These are phyloP conservation scores for Cladosporium sp. DNA, from an alignment of 2,329 filamentous ascomycete genomes.

Conservation along the genomic window DNA sequence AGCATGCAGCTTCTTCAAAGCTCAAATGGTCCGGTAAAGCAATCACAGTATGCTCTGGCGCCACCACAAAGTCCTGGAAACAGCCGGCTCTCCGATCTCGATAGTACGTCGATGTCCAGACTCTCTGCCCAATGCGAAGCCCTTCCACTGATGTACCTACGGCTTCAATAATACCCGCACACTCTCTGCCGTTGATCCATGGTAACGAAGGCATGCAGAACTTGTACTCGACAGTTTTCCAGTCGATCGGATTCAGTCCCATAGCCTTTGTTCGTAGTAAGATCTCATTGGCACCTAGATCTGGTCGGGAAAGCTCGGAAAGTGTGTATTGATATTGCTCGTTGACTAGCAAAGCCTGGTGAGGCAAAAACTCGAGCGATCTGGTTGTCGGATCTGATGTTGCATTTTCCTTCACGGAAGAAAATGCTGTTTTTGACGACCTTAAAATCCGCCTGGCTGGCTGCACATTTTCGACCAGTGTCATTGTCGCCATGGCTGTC, in stretches of 20 bases:
- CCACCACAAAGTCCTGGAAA: slow-evolving; percentile 42
- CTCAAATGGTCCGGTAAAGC: slow-evolving; percentile 33
- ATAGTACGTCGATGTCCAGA: slow-evolving; percentile 37
- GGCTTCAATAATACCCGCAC: slow-evolving; percentile 17
- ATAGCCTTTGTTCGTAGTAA: slow-evolving; percentile 34
- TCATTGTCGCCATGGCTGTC: neutral
- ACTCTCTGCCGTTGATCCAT: slow-evolving; percentile 25
- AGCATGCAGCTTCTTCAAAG: slow-evolving; percentile 34
- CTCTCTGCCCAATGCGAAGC: neutral
- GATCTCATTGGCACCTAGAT: slow-evolving; percentile 29
- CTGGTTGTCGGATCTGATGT: neutral
- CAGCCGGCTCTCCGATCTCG: slow-evolving; percentile 39
- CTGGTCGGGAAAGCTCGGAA: neutral
- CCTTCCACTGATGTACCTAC: slow-evolving; percentile 2
- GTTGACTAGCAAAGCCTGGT: neutral
- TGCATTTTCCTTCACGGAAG: neutral
- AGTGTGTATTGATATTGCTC: neutral
- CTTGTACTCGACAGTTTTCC: slow-evolving; percentile 41
- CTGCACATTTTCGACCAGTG: neutral
- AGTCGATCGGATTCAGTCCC: slow-evolving; percentile 41
- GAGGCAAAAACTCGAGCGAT: neutral
- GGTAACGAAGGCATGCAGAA: slow-evolving; percentile 40
- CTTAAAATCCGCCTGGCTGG: neutral
- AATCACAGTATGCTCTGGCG: slow-evolving; percentile 40
- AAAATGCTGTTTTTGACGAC: neutral